These are phyloP conservation scores for Dactylonectria estremocensis DNA, from an alignment of 2,329 filamentous ascomycete species.

Conservation along the genomic window DNA sequence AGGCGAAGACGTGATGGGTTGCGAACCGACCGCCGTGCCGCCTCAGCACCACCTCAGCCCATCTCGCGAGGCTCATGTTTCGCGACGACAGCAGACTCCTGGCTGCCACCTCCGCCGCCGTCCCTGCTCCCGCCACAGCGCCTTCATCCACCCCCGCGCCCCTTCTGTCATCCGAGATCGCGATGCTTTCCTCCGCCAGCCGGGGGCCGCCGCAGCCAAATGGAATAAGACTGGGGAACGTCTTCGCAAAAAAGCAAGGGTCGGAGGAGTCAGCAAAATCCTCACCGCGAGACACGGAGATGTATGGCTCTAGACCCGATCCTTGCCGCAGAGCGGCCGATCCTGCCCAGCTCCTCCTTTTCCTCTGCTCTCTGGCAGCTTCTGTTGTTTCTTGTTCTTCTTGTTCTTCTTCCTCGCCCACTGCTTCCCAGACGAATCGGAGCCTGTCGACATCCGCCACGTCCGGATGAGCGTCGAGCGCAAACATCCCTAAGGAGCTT, in stretches of 20 bases:
- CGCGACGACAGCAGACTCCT: conserved; percentile 11
- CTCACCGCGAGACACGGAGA: conserved; percentile 22
- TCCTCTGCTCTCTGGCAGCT: background rate
- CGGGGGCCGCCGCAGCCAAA: conserved; percentile 29
- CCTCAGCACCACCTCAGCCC: background rate
- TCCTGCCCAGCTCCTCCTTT: background rate
- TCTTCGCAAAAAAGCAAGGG: conserved; percentile 32
- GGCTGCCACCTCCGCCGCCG: background rate
- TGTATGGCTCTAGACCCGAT: conserved; percentile 6
- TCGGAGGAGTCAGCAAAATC: conserved; percentile 33
- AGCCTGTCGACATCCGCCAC: conserved; percentile 2
- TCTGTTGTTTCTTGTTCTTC: too few relatives aligned
- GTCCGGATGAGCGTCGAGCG: conserved; percentile 5
- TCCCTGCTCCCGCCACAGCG: too few relatives aligned
- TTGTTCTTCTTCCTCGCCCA: conserved; percentile 3
- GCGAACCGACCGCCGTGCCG: conserved; percentile 20
- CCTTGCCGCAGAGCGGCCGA: conserved; percentile 18
- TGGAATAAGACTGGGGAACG: conserved; percentile 32
- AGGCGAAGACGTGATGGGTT: conserved; percentile 6
- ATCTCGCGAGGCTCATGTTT: conserved; percentile 17
- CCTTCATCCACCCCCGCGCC: background rate
- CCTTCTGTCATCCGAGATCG: conserved; percentile 25
- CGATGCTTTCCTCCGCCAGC: too few relatives aligned
- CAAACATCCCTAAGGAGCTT: conserved; percentile 9
- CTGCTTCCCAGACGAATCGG: background rate